Percentiles rank a stretch among this genome's conserved stretches.
Conservation (phyloP, 2,329 filamentous ascomycete genomes). For the Aspergillus sp. region DNA sequence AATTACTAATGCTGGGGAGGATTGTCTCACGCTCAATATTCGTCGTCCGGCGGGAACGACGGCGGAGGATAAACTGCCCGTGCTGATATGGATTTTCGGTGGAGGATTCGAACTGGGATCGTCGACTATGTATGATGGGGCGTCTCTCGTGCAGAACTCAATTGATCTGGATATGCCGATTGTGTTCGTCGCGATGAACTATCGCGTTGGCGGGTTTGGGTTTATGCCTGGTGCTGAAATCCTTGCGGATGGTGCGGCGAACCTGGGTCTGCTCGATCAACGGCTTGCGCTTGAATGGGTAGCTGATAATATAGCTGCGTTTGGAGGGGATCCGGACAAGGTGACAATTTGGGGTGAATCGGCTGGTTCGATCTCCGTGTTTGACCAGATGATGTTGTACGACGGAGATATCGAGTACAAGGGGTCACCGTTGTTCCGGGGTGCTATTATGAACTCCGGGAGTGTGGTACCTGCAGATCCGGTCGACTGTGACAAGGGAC, state of each 20-base stretch:
- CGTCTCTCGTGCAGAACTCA: conserved; percentile 29
- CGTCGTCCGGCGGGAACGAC: conserved; percentile 53
- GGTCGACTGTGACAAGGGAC: conserved; percentile 60
- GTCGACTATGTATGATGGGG: conserved; percentile 31
- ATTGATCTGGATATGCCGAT: conserved; percentile 54
- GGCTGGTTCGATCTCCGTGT: conserved; percentile 64
- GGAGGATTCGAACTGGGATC: conserved; percentile 51
- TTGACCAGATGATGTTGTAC: conserved; percentile 69
- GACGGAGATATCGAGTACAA: conserved; percentile 68
- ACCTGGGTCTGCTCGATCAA: conserved; percentile 67
- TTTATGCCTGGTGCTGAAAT: conserved; percentile 66
- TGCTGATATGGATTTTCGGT: conserved; percentile 65
- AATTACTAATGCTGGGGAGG: conserved; percentile 51
- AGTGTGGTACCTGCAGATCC: conserved; percentile 55
- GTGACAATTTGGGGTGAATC: conserved; percentile 75
- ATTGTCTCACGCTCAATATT: conserved; percentile 58
- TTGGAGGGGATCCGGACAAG: conserved; percentile 71
- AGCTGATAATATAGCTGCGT: conserved; percentile 66
- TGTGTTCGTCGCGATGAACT: conserved; percentile 70
- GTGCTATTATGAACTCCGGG: conserved; percentile 71
- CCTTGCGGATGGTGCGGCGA: conserved; percentile 59
- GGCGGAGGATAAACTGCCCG: conserved; percentile 53
- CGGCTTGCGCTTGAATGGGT: conserved; percentile 68
- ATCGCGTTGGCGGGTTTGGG: conserved; percentile 67
- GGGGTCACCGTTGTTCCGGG: conserved; percentile 66